phyloP scores from a whole-genome alignment of 257 asterid genomes.

The Gardenia jasminoides region DNA sequence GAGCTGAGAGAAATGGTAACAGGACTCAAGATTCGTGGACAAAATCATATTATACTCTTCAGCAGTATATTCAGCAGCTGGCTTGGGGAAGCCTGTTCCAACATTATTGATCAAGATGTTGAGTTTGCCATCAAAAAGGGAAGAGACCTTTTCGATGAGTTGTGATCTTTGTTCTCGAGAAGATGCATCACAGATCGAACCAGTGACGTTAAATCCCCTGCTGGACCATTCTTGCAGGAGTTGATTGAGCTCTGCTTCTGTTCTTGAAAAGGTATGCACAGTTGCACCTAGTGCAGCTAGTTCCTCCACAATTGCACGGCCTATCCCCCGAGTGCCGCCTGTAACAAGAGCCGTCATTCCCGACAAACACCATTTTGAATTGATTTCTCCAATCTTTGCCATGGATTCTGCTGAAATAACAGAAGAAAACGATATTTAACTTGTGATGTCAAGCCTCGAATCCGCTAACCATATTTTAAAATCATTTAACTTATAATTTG shows the following conservation, averaged over 20 bases:
- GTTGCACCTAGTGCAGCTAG: background rate
- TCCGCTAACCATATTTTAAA: no score
- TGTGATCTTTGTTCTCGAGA: background rate
- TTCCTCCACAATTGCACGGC: slow-evolving; percentile 10
- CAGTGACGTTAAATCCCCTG: slow-evolving; percentile 15
- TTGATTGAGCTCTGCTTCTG: background rate
- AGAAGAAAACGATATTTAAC: no score
- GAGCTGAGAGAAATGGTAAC: slow-evolving; percentile 22
- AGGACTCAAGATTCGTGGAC: no score
- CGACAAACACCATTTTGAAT: slow-evolving; percentile 13
- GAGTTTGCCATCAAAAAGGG: background rate
- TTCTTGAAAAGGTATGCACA: slow-evolving; percentile 8
- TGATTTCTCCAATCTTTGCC: no score
- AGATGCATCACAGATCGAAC: slow-evolving; percentile 12
- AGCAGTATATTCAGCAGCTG: no score
- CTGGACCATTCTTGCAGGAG: slow-evolving; percentile 1
- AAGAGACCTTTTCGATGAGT: background rate
- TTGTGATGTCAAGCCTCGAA: no score
- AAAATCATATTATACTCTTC: no score
- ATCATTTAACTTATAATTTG: no score
- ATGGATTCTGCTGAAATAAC: no score
- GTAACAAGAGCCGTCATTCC: slow-evolving; percentile 17
- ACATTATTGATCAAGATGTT: slow-evolving; percentile 15
- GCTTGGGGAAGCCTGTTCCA: background rate
- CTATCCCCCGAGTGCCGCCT: background rate